Evolutionary conservation across 2,329 filamentous ascomycete genomes (phyloP).

Genomic region (Fusarium sp.): DNA sequence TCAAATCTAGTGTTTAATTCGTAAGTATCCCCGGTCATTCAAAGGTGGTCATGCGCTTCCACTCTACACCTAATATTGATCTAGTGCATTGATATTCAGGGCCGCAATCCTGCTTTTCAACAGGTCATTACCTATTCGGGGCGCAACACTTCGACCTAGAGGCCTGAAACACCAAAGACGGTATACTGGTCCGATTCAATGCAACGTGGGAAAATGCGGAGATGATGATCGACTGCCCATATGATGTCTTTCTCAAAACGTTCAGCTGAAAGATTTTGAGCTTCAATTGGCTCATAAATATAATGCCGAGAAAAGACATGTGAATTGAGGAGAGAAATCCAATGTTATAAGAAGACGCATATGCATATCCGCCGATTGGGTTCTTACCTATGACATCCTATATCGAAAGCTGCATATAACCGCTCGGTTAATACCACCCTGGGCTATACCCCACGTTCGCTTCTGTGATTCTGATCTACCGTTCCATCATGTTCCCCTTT

Average conservation of each 20-base stretch:
- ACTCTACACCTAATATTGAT: background rate
- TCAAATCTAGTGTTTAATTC: constrained; percentile 7
- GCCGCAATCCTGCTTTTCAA: constrained; percentile 14
- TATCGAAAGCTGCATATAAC: background rate
- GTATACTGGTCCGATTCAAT: constrained; percentile 15
- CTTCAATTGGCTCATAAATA: background rate
- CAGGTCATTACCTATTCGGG: background rate
- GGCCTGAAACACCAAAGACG: constrained; percentile 8
- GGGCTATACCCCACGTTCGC: background rate
- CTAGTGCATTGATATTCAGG: background rate
- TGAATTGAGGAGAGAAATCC: background rate
- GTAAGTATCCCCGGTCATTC: background rate
- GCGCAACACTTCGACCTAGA: background rate
- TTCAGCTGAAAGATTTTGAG: background rate
- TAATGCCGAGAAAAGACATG: background rate
- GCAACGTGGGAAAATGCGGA: constrained; percentile 3
- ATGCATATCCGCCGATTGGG: background rate
- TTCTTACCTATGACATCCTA: constrained; percentile 4
- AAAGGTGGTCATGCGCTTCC: constrained; percentile 14
- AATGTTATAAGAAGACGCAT: background rate
- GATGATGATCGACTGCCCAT: constrained; percentile 22
- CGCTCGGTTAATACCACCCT: background rate
- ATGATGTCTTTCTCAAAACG: background rate
- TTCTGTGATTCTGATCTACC: background rate
- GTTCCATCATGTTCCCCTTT: background rate